A percentile compares a stretch with the other conserved stretches of the same genome.
Conservation (phyloP, 1,284 basidiomycete species). For the Rhodotorula glutinis region DNA sequence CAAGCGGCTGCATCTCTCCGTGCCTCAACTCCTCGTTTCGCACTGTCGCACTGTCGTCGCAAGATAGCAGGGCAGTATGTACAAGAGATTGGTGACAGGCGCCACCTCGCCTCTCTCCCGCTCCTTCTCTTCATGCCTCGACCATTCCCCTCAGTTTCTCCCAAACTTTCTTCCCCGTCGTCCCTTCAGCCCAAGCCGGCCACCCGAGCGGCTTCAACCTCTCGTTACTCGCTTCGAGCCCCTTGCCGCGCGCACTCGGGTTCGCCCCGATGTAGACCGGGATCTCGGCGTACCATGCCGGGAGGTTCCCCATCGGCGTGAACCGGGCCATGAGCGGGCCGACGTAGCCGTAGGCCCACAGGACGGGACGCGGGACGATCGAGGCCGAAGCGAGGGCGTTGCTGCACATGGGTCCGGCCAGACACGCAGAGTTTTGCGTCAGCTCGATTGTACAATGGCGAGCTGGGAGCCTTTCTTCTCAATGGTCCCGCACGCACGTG, state of each 20-base stretch:
- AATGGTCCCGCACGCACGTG: constrained; percentile 18
- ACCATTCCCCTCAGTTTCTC: constrained; percentile 20
- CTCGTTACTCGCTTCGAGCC: constrained; percentile 22
- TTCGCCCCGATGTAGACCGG: constrained; percentile 43
- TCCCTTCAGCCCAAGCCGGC: constrained; percentile 26
- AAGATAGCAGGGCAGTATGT: too few relatives aligned
- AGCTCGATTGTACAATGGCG: too few relatives aligned
- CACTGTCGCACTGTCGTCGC: too few relatives aligned
- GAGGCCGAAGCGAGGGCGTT: constrained; percentile 36
- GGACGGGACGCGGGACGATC: constrained; percentile 44
- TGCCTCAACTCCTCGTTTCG: too few relatives aligned
- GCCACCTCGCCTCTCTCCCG: too few relatives aligned
- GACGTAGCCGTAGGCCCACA: constrained; percentile 38
- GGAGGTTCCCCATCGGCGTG: constrained; percentile 41
- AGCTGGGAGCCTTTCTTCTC: neutral
- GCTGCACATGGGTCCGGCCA: neutral
- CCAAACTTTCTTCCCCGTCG: constrained; percentile 21
- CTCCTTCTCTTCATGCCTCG: neutral
- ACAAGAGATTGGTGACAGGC: too few relatives aligned
- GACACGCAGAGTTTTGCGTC: neutral
- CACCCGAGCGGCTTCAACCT: constrained; percentile 24
- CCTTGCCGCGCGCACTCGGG: constrained; percentile 10
- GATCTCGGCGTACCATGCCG: constrained; percentile 41
- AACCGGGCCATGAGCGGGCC: constrained; percentile 38
- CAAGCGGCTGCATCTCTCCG: too few relatives aligned